Base-by-base conservation (phyloP, 345 rosid species). In the Cardamine occulta region DNA sequence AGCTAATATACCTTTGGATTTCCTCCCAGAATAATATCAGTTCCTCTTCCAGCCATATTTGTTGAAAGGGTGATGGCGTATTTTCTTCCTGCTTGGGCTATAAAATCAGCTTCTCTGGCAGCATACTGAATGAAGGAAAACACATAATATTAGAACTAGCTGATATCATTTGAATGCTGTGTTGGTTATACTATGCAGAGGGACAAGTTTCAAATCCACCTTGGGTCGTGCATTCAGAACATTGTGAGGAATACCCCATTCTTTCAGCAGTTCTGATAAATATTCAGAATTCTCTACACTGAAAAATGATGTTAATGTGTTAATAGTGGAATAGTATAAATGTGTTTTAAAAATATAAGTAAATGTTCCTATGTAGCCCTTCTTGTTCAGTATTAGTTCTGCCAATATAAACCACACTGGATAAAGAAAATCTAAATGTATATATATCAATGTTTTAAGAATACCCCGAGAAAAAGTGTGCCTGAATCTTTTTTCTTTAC, bases 41-140 rank as follows among this genome's bases (percentile, higher is more conserved):
- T 93, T 67, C 98, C 98, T 78, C 98, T 89, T 68, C 98, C 98
- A 78, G 98, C 97, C 98, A 93, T 91, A 81, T 93, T 93, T 74
- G 98, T 93, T 66, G 98, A 91, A 73, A 93, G 87, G 65, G 98
- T 93, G 77, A 93, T 88, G 78, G 98, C 96, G 84, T 85, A 83
- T 79, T 91, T 89, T 79, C 93, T 34, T 77, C 98, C 98, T 44
- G 98, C 98, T 80, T 93, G 98, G 65, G 96, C 97, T 84, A 93
- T 83, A 75, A 82, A 85, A 76, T 93, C 96, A 48, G 97, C 98
- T 80, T 93, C 98, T 79, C 91, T 91, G 70, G 96, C 97, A 58
- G 97, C 98, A 86, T 93, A 88, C 98, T 93, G 74, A 84, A 59
- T 15, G 66, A 68, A 72, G 73, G 28, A 65, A 64, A 63, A 21